These are phyloP conservation scores for Excoecaria cochinchinensis DNA, from an alignment of 345 rosid genomes.

Conservation along the genomic window DNA sequence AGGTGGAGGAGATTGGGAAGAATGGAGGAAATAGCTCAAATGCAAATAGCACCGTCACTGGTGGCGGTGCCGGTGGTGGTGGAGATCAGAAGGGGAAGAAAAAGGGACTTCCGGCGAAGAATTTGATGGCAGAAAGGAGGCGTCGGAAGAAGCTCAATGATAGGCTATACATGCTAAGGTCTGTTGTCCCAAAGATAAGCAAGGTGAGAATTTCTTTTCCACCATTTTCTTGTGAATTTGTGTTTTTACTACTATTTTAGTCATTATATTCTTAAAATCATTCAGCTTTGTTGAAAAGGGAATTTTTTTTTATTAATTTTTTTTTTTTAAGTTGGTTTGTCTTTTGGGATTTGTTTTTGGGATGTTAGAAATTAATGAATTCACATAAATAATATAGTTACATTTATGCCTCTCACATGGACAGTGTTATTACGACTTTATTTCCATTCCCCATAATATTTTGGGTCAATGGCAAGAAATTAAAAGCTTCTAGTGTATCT, in stretches of 20 bases:
- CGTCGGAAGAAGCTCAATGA: conserved; percentile 67
- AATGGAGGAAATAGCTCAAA: conserved; percentile 44
- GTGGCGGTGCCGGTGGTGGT: conserved; percentile 22
- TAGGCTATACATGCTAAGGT: conserved; percentile 76
- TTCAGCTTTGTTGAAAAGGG: background rate
- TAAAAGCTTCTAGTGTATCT: background rate
- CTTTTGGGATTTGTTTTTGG: conserved; percentile 1
- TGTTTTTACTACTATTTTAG: background rate
- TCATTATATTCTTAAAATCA: conserved; percentile 15
- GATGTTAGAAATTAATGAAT: background rate
- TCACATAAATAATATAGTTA: background rate
- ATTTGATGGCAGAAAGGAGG: conserved; percentile 69
- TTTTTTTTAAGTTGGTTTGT: background rate
- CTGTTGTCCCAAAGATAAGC: conserved; percentile 98
- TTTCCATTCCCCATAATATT: conserved; percentile 10
- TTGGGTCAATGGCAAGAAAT: background rate
- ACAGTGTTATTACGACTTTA: background rate
- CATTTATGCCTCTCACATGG: conserved; percentile 32
- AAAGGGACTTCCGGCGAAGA: conserved; percentile 66
- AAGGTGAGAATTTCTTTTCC: conserved; percentile 56
- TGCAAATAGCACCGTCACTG: conserved; percentile 43
- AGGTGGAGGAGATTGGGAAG: conserved; percentile 38
- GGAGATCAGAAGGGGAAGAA: conserved; percentile 51
- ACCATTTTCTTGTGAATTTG: conserved; percentile 24
- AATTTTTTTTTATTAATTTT: background rate